Evolutionary conservation across 2,329 filamentous ascomycete species (phyloP).

Genomic region (Dendryphion nanum): DNA sequence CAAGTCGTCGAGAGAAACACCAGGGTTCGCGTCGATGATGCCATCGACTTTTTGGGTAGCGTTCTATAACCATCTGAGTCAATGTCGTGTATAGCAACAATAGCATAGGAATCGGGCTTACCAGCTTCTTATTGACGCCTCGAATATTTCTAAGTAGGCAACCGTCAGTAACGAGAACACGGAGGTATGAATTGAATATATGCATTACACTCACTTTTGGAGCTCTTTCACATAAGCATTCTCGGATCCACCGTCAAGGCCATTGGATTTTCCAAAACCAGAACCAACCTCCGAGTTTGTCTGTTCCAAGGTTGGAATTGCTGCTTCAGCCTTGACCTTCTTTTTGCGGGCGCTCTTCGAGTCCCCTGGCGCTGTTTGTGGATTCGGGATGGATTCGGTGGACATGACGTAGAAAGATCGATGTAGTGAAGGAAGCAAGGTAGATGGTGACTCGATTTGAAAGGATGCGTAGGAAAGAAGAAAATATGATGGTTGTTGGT

Average conservation of each 20-base stretch:
- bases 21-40: slow-evolving; percentile 67
- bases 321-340: slow-evolving; percentile 47
- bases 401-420: no score
- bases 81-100: slow-evolving; percentile 15
- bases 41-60: slow-evolving; percentile 71
- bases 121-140: slow-evolving; percentile 91
- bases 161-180: slow-evolving; percentile 14
- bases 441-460: no score
- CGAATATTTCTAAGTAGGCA: slow-evolving; percentile 69
- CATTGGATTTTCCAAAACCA: slow-evolving; percentile 47
- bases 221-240: slow-evolving; percentile 83
- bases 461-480: no score
- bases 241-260: slow-evolving; percentile 63
- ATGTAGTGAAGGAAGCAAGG: no score
- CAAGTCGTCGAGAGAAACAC: slow-evolving; percentile 70
- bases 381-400: slow-evolving; percentile 63
- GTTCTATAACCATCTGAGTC: slow-evolving; percentile 47
- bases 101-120: slow-evolving; percentile 56
- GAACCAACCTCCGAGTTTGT: slow-evolving; percentile 29
- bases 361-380: slow-evolving; percentile 59
- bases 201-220: slow-evolving; percentile 69
- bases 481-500: no score
- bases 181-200: neutral
- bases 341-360: slow-evolving; percentile 55
- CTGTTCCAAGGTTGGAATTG: slow-evolving; percentile 32